Evolutionary conservation across 306 rosid genomes (phyloP).

Genomic region (Mucuna pruriens): DNA sequence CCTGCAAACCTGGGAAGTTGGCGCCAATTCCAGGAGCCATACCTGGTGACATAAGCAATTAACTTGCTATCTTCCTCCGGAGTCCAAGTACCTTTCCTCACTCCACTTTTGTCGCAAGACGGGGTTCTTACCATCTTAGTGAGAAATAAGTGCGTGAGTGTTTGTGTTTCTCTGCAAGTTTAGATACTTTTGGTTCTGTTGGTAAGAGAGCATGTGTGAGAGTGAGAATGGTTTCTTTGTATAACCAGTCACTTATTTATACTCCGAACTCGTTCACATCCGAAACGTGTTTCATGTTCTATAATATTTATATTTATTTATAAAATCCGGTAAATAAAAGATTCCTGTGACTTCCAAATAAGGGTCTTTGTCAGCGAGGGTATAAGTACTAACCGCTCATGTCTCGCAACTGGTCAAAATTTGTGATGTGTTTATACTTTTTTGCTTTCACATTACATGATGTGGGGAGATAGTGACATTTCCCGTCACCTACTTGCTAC

Average conservation of each 20-base stretch:
- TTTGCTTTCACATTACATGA: not conserved
- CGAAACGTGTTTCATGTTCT: conserved; percentile 35
- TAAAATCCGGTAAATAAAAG: not conserved
- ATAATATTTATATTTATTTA: not conserved
- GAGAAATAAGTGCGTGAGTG: not conserved
- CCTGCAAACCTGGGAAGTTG: conserved; percentile 92
- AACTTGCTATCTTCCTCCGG: conserved; percentile 78
- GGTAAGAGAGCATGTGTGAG: not conserved
- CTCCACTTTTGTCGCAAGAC: conserved; percentile 60
- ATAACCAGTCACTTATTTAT: conserved; percentile 1
- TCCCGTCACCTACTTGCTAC: not conserved
- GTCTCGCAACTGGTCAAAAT: conserved; percentile 8
- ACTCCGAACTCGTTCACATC: conserved; percentile 3
- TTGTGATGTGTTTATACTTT: conserved; percentile 5
- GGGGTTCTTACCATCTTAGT: conserved; percentile 75
- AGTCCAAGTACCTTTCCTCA: conserved; percentile 85
- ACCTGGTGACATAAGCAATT: conserved; percentile 74
- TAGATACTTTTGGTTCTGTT: not conserved
- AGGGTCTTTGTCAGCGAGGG: conserved; percentile 21
- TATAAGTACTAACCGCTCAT: not conserved
- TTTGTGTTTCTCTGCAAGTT: not conserved
- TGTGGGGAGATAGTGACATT: not conserved
- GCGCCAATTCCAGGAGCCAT: conserved; percentile 96
- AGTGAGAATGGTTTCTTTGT: not conserved
- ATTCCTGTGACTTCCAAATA: conserved; percentile 18